Conservation (phyloP, 768 basidiomycete genomes). For the Termitomyces heimii region DNA sequence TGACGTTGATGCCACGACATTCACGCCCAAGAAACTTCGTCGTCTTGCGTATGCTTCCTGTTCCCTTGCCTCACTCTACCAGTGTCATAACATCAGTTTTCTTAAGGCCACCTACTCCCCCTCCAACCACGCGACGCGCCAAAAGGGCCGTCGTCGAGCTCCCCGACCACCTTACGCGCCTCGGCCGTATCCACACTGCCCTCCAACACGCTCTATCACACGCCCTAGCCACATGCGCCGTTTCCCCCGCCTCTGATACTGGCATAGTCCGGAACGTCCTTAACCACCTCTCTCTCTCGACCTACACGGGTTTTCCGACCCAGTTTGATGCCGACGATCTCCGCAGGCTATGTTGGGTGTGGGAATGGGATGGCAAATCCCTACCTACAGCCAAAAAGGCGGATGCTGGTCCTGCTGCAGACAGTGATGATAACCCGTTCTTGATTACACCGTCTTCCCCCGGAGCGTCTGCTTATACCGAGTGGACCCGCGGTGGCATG, state of each 20-base stretch:
- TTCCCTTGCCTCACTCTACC: neutral
- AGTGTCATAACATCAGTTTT: constrained; percentile 1
- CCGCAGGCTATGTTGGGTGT: constrained; percentile 76
- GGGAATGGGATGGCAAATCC: constrained; percentile 75
- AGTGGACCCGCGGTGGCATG: constrained; percentile 80
- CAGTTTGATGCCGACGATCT: constrained; percentile 67
- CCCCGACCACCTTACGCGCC: constrained; percentile 54
- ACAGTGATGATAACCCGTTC: constrained; percentile 71
- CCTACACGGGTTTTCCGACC: constrained; percentile 61
- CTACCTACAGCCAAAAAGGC: constrained; percentile 19
- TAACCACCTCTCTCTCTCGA: constrained; percentile 65
- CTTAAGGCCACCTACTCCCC: constrained; percentile 57
- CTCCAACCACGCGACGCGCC: constrained; percentile 36
- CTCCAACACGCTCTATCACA: constrained; percentile 82
- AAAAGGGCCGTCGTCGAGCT: constrained; percentile 23
- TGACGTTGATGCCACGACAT: constrained; percentile 42
- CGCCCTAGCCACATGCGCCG: constrained; percentile 77
- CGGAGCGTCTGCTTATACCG: constrained; percentile 25
- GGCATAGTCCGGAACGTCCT: constrained; percentile 74
- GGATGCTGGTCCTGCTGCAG: constrained; percentile 2
- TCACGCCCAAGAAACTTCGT: constrained; percentile 70
- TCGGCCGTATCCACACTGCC: constrained; percentile 58
- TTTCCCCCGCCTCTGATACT: constrained; percentile 70
- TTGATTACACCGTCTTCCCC: constrained; percentile 31
- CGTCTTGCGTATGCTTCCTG: constrained; percentile 41